phyloP scores from a whole-genome alignment of 2,329 filamentous ascomycete genomes.

The Alternaria consortialis region DNA sequence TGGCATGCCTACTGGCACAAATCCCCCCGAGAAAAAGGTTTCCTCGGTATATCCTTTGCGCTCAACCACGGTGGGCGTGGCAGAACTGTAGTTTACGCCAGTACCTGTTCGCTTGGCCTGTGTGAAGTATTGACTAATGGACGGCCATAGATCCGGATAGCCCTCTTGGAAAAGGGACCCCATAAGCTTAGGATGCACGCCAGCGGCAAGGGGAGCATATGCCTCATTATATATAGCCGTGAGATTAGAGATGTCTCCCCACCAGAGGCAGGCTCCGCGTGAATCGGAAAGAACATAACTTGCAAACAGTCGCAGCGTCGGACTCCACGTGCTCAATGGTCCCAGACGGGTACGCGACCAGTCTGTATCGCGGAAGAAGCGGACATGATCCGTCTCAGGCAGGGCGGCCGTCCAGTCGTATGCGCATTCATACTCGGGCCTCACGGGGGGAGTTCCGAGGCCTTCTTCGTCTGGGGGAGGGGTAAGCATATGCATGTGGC shows the following conservation, averaged over 20 bases:
- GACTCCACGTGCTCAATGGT: slow-evolving; percentile 35
- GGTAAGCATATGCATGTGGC: slow-evolving; percentile 21
- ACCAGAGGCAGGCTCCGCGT: slow-evolving; percentile 46
- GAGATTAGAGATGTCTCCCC: slow-evolving; percentile 35
- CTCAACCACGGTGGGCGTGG: slow-evolving; percentile 36
- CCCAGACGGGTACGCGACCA: slow-evolving; percentile 42
- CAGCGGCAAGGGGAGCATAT: slow-evolving; percentile 39
- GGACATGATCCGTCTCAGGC: slow-evolving; percentile 43
- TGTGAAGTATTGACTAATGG: slow-evolving; percentile 37
- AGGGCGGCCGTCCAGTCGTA: slow-evolving; percentile 43
- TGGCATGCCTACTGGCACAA: slow-evolving; percentile 42
- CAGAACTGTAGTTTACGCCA: slow-evolving; percentile 38
- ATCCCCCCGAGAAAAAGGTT: slow-evolving; percentile 44
- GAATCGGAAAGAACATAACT: slow-evolving; percentile 45
- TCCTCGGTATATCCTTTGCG: slow-evolving; percentile 44
- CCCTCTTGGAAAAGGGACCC: slow-evolving; percentile 38
- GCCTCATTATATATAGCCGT: slow-evolving; percentile 48
- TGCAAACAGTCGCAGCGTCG: slow-evolving; percentile 41
- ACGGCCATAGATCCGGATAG: slow-evolving; percentile 41
- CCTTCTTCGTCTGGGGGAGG: slow-evolving; percentile 25
- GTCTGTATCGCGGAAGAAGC: slow-evolving; percentile 43
- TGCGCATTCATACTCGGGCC: slow-evolving; percentile 4
- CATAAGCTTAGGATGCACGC: slow-evolving; percentile 44
- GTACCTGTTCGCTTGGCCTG: slow-evolving; percentile 31
- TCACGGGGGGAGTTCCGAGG: slow-evolving; percentile 12